These are phyloP conservation scores for Penicillium taxi DNA, from an alignment of 495 filamentous ascomycete genomes.

Conservation along the genomic window DNA sequence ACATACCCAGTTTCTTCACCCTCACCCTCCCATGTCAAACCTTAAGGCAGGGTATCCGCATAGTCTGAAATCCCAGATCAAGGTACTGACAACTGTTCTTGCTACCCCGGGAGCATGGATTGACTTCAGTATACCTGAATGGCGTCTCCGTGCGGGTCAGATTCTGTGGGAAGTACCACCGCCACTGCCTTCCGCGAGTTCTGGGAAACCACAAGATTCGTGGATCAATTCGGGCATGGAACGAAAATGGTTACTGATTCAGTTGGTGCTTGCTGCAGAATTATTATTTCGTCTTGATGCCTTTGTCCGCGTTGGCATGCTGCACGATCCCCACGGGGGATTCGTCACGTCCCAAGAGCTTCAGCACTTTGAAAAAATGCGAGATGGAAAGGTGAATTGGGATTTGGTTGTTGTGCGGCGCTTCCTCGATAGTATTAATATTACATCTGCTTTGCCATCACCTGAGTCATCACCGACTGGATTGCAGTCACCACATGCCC, in stretches of 20 bases:
- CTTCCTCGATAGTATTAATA: constrained; percentile 66
- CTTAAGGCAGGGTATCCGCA: constrained; percentile 21
- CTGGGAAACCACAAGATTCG: constrained; percentile 24
- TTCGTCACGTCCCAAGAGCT: constrained; percentile 52
- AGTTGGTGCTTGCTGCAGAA: constrained; percentile 71
- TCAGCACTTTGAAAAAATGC: constrained; percentile 53
- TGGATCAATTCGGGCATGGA: constrained; percentile 39
- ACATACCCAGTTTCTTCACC: constrained; percentile 39
- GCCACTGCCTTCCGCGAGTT: constrained; percentile 32
- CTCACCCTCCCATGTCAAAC: constrained; percentile 20
- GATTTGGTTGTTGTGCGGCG: constrained; percentile 66
- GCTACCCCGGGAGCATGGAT: constrained; percentile 53
- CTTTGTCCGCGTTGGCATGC: constrained; percentile 48
- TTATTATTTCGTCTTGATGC: constrained; percentile 68
- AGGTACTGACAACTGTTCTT: constrained; percentile 39
- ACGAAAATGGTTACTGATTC: constrained; percentile 71
- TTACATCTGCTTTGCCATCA: constrained; percentile 12
- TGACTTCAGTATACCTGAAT: constrained; percentile 72
- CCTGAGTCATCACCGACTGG: not conserved
- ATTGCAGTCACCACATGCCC: not conserved
- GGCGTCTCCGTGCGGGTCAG: constrained; percentile 73
- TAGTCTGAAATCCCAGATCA: constrained; percentile 45
- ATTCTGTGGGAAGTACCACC: constrained; percentile 61
- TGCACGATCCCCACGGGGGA: constrained; percentile 39
- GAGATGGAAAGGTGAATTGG: constrained; percentile 67